phyloP scores from a whole-genome alignment of 2,329 filamentous ascomycete species.

The Fusarium subtropicale region DNA sequence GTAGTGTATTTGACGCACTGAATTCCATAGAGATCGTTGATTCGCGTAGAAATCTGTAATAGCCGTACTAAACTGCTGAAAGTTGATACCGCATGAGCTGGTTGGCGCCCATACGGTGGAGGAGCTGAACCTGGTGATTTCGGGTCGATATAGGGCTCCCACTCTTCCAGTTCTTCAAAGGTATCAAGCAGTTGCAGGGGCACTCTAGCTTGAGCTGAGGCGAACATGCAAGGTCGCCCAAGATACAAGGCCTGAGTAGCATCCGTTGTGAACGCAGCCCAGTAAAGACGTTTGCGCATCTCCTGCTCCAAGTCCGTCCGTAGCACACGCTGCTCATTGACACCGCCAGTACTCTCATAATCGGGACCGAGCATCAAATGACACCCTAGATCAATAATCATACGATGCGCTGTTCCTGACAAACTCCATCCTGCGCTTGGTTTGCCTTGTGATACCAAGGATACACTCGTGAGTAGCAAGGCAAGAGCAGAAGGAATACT shows the following conservation, averaged over 20 bases:
- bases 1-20: slow-evolving; percentile 46
- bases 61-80: slow-evolving; percentile 47
- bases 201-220: slow-evolving; percentile 50
- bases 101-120: slow-evolving; percentile 46
- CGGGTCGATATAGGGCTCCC: slow-evolving; percentile 50
- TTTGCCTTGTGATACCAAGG: slow-evolving; percentile 50
- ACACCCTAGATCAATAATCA: slow-evolving; percentile 54
- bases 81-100: slow-evolving; percentile 47
- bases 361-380: slow-evolving; percentile 51
- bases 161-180: slow-evolving; percentile 52
- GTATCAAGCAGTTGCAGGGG: slow-evolving; percentile 50
- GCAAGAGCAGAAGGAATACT: slow-evolving; percentile 55
- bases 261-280: slow-evolving; percentile 52
- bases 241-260: slow-evolving; percentile 51
- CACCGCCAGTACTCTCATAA: slow-evolving; percentile 44
- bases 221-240: slow-evolving; percentile 51
- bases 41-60: slow-evolving; percentile 48
- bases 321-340: slow-evolving; percentile 45
- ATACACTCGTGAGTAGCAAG: slow-evolving; percentile 50
- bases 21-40: slow-evolving; percentile 46
- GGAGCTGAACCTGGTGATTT: slow-evolving; percentile 44
- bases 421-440: slow-evolving; percentile 53
- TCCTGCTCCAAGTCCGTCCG: slow-evolving; percentile 49
- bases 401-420: slow-evolving; percentile 54
- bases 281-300: slow-evolving; percentile 52